Evolutionary conservation across 2,329 filamentous ascomycete species (phyloP).

Genomic region (Paracamarosporium sp.): DNA sequence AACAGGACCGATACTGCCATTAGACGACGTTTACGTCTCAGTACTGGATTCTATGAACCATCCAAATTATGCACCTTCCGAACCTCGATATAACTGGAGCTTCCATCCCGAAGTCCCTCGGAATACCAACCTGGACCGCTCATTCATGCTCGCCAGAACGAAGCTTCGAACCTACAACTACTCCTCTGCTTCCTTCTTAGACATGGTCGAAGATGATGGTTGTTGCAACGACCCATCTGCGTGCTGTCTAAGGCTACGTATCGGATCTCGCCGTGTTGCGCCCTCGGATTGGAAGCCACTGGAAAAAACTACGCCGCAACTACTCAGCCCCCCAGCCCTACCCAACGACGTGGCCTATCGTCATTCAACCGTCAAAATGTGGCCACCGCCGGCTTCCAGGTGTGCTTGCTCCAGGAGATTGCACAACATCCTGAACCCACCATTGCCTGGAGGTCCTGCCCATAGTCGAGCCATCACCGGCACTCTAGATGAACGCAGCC

Average conservation of each 20-base stretch:
- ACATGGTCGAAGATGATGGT: slow-evolving; percentile 62
- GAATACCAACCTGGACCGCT: slow-evolving; percentile 47
- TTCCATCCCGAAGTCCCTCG: slow-evolving; percentile 59
- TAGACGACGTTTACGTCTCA: slow-evolving; percentile 31
- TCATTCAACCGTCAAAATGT: slow-evolving; percentile 40
- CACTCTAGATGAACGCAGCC: slow-evolving; percentile 37
- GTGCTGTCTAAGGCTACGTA: slow-evolving; percentile 58
- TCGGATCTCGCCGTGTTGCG: slow-evolving; percentile 53
- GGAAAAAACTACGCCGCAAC: slow-evolving; percentile 7
- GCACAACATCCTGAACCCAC: slow-evolving; percentile 43
- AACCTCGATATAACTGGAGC: slow-evolving; percentile 49
- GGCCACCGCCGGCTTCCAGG: slow-evolving; percentile 36
- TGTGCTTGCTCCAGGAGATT: slow-evolving; percentile 37
- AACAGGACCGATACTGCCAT: slow-evolving; percentile 24
- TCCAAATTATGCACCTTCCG: slow-evolving; percentile 46
- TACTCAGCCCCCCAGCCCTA: slow-evolving; percentile 5
- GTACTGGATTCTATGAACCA: slow-evolving; percentile 41
- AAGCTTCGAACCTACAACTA: slow-evolving; percentile 63
- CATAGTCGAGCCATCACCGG: slow-evolving; percentile 32
- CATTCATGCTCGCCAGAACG: slow-evolving; percentile 62
- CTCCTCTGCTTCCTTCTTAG: slow-evolving; percentile 62
- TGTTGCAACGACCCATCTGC: slow-evolving; percentile 39
- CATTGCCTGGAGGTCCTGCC: slow-evolving; percentile 12
- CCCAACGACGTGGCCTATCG: slow-evolving; percentile 29
- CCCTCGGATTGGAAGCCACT: slow-evolving; percentile 22